Base-by-base conservation (phyloP, 345 rosid genomes). In the Lumnitzera racemosa region DNA sequence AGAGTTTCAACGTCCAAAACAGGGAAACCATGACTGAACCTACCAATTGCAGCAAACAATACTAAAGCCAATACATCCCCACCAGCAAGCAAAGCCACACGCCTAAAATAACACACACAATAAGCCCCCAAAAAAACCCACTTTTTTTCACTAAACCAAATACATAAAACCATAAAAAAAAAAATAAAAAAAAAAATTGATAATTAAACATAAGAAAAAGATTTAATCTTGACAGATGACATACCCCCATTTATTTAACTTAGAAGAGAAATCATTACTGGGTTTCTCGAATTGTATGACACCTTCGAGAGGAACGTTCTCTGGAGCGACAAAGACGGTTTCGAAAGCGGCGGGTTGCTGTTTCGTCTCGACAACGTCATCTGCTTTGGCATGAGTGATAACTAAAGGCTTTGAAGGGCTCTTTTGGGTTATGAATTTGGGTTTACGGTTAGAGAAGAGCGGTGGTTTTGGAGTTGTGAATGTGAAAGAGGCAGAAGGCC, bases 211-310 rank as follows among this genome's bases (percentile, higher is more conserved):
- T 20, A 20, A 20, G 20, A 20, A 47, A 53, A 51, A 2, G 49
- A 2, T 11, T 24, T 3, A 7, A 36, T 11, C 36, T 59, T 25
- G 47, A 20, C 15, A 66, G 51, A 15, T 12, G 17, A 52, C 54
- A 55, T 76, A 87, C 96, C 96, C 84, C 98, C 96, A 89, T 77
- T 84, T 82, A 48, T 69, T 65, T 2, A 89, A 31, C 17, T 66
- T 68, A 24, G 90, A 76, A 69, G 90, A 68, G 12, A 70, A 36
- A 36, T 36, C 43, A 36, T 36, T 65, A 17, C 47, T 64, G 65
- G 87, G 89, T 64, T 83, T 89, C 46, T 89, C 98, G 69, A 89
- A 87, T 61, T 85, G 98, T 62, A 89, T 92, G 23, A 89, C 98
- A 20, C 98, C 98, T 66, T 92, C 96, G 53, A 89, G 66, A 58